Conservation (phyloP, 768 basidiomycete species). For the Mycena galopus region DNA sequence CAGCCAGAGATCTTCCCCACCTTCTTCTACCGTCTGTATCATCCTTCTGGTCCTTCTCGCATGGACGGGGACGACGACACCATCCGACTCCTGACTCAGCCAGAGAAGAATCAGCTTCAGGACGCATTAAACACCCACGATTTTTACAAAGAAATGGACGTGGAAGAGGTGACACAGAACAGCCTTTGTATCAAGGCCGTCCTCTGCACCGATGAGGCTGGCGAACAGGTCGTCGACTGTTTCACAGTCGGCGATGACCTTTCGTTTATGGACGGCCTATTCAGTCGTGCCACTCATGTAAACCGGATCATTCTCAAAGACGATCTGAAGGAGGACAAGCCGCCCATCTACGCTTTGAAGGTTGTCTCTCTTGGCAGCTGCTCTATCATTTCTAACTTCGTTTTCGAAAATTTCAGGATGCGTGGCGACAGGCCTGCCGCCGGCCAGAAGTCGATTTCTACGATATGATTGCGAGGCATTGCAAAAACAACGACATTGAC, state of each 20-base stretch:
- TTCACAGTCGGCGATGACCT: conserved; percentile 12
- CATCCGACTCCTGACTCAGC: not conserved
- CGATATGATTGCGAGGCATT: conserved; percentile 7
- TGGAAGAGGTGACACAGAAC: not conserved
- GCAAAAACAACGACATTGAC: not conserved
- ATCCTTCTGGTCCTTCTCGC: not conserved
- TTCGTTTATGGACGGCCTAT: conserved; percentile 3
- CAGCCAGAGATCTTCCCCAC: conserved; percentile 1
- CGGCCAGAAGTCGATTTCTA: conserved; percentile 22
- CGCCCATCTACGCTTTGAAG: conserved; percentile 7
- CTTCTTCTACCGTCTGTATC: conserved; percentile 31
- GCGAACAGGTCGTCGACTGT: conserved; percentile 1
- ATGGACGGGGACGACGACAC: conserved; percentile 30
- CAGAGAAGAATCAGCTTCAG: conserved; percentile 1
- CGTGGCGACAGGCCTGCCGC: conserved; percentile 6
- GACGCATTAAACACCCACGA: not conserved
- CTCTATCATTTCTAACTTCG: not conserved
- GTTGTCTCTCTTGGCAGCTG: not conserved
- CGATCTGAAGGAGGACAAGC: not conserved
- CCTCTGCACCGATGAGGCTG: not conserved
- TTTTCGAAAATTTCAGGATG: not conserved
- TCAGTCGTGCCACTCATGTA: conserved; percentile 28
- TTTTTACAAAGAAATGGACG: not conserved
- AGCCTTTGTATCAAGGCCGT: conserved; percentile 23
- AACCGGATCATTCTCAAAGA: conserved; percentile 26